These are phyloP conservation scores for Earliella scabrosa DNA, from an alignment of 1,284 basidiomycete genomes.

Conservation along the genomic window DNA sequence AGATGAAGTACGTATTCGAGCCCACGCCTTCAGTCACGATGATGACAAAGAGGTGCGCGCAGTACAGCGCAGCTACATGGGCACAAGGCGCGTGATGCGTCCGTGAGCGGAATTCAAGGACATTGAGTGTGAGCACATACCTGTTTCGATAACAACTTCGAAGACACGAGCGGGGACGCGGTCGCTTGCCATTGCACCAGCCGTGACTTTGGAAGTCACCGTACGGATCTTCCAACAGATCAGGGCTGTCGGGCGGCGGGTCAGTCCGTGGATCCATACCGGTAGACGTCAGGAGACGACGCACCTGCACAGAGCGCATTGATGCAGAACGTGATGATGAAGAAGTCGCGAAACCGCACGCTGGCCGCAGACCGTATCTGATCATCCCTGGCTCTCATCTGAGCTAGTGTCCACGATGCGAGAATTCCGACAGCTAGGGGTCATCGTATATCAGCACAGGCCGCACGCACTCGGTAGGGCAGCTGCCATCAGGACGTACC, in stretches of 20 bases:
- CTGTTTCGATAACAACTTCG: not conserved
- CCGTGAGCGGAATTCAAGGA: not conserved
- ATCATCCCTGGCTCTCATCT: not conserved
- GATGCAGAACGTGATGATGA: conserved; percentile 1
- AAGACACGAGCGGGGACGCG: not conserved
- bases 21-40: not conserved
- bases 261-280: not conserved
- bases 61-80: conserved; percentile 1
- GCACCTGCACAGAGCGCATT: not conserved
- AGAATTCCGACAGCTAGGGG: not conserved
- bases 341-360: not conserved
- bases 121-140: not conserved
- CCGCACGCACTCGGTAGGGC: too few relatives aligned
- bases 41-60: conserved; percentile 1
- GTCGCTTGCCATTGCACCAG: not conserved
- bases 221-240: not conserved
- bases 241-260: not conserved
- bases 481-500: not conserved
- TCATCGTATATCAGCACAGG: not conserved
- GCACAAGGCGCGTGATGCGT: too few relatives aligned
- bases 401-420: not conserved
- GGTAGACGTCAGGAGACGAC: not conserved
- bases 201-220: not conserved
- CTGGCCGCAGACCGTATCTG: not conserved
- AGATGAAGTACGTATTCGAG: conserved; percentile 8